A percentile compares a stretch with the other conserved stretches of the same genome.
phyloP scores from a whole-genome alignment of 495 filamentous ascomycete species.

The Patellaria atrata region DNA sequence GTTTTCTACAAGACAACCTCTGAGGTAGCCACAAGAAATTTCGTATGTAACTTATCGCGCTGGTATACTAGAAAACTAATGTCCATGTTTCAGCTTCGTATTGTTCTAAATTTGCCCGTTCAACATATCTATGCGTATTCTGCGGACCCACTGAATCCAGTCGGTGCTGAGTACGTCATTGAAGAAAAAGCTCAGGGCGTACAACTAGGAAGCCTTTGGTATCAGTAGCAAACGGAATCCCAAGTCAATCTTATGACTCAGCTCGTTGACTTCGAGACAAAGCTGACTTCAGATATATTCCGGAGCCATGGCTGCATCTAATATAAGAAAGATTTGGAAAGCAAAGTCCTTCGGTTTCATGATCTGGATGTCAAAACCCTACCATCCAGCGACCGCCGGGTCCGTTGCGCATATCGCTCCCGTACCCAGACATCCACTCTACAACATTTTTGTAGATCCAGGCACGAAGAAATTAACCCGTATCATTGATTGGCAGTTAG shows the following conservation, averaged over 20 bases:
- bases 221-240: slow-evolving; percentile 20
- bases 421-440: slow-evolving; percentile 4
- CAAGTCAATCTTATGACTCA: slow-evolving; percentile 25
- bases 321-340: slow-evolving; percentile 27
- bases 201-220: slow-evolving; percentile 4
- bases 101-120: slow-evolving; percentile 16
- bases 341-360: slow-evolving; percentile 3
- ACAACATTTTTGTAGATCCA: slow-evolving; percentile 7
- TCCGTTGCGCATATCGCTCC: slow-evolving; percentile 4
- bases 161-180: slow-evolving; percentile 9
- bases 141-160: slow-evolving; percentile 3
- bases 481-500: slow-evolving; percentile 7
- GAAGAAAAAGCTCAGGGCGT: slow-evolving; percentile 5
- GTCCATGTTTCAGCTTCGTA: slow-evolving; percentile 22
- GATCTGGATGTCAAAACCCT: slow-evolving; percentile 2
- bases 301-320: slow-evolving; percentile 29
- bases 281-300: slow-evolving; percentile 25
- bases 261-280: slow-evolving; percentile 30
- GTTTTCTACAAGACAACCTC: slow-evolving; percentile 19
- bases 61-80: slow-evolving; percentile 2
- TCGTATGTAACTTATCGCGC: slow-evolving; percentile 19
- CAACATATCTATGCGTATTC: slow-evolving; percentile 5
- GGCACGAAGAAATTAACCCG: slow-evolving; percentile 4
- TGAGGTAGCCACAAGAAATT: slow-evolving; percentile 28
- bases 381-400: slow-evolving; percentile 2